phyloP scores from a whole-genome alignment of 2,329 filamentous ascomycete genomes.

The Dactylellina haptotyla region DNA sequence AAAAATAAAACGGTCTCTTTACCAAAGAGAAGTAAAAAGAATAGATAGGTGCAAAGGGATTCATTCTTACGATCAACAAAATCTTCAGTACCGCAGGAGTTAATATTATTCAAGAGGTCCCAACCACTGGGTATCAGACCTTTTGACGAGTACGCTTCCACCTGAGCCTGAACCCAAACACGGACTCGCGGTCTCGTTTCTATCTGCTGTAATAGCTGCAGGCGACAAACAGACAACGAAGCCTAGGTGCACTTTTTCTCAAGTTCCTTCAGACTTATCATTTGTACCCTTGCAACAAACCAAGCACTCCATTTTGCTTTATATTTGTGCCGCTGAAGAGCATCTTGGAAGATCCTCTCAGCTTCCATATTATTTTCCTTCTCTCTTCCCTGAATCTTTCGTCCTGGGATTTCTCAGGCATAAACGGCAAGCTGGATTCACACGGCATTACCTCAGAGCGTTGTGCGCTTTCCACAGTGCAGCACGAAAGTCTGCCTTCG shows the following conservation, averaged over 20 bases:
- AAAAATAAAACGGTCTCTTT: too few relatives aligned
- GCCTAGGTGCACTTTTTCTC: slow-evolving; percentile 9
- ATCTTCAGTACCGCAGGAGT: too few relatives aligned
- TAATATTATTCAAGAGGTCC: too few relatives aligned
- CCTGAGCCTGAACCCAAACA: slow-evolving; percentile 42
- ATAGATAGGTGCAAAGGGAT: too few relatives aligned
- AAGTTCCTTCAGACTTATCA: slow-evolving; percentile 4
- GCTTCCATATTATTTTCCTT: slow-evolving; percentile 1
- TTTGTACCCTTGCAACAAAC: slow-evolving; percentile 11
- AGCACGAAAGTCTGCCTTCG: slow-evolving; percentile 36
- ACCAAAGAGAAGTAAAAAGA: too few relatives aligned
- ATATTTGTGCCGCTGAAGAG: slow-evolving; percentile 11
- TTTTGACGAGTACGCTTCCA: slow-evolving; percentile 32
- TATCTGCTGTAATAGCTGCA: slow-evolving; percentile 17
- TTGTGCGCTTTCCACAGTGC: slow-evolving; percentile 53
- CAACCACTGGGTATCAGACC: too few relatives aligned
- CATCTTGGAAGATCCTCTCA: slow-evolving; percentile 4
- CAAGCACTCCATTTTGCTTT: slow-evolving; percentile 21
- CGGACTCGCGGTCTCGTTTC: slow-evolving; percentile 32
- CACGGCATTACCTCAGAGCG: slow-evolving; percentile 51
- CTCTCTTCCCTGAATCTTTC: slow-evolving; percentile 16
- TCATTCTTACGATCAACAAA: too few relatives aligned
- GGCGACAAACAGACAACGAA: slow-evolving; percentile 19
- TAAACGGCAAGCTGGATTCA: slow-evolving; percentile 54
- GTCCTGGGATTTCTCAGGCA: slow-evolving; percentile 28